phyloP scores from a whole-genome alignment of 345 rosid species.

The Leavenworthia alabamica region DNA sequence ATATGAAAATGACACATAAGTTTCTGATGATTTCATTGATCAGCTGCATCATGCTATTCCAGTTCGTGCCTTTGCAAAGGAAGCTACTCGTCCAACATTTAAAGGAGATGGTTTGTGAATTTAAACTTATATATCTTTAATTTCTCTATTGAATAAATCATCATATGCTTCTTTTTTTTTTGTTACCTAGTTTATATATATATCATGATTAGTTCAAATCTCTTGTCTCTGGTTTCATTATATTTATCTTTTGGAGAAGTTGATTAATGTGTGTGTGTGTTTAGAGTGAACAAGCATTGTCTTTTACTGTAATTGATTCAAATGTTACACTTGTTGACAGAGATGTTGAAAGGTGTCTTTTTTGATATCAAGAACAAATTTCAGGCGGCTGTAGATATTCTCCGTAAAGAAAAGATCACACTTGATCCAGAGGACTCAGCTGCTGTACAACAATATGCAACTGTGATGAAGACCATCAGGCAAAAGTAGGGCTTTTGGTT shows the following conservation, averaged over 20 bases:
- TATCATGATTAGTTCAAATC: too few species aligned
- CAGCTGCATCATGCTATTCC: conserved; percentile 48
- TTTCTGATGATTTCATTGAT: conserved; percentile 9
- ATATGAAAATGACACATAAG: too few species aligned
- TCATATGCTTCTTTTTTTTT: neutral
- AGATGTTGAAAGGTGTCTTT: conserved; percentile 88
- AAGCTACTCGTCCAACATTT: conserved; percentile 55
- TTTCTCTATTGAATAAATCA: neutral
- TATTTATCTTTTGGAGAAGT: neutral
- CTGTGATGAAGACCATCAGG: conserved; percentile 80
- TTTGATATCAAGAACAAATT: conserved; percentile 77
- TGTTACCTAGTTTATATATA: neutral
- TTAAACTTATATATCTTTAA: conserved; percentile 13
- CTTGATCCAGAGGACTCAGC: conserved; percentile 84
- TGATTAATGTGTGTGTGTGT: neutral
- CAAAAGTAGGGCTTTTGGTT: conserved; percentile 56
- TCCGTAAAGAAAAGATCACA: conserved; percentile 85
- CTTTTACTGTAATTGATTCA: neutral
- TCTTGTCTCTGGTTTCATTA: neutral
- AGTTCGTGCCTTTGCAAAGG: conserved; percentile 70
- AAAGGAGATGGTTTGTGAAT: conserved; percentile 95
- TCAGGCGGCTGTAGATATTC: conserved; percentile 69
- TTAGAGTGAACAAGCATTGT: neutral
- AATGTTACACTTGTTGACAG: conserved; percentile 37
- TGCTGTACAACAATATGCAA: conserved; percentile 79